Evolutionary conservation across 2,329 filamentous ascomycete genomes (phyloP), one percentile per base, ranked within the genome.

Genomic region (Sporothrix variecibatus): DNA sequence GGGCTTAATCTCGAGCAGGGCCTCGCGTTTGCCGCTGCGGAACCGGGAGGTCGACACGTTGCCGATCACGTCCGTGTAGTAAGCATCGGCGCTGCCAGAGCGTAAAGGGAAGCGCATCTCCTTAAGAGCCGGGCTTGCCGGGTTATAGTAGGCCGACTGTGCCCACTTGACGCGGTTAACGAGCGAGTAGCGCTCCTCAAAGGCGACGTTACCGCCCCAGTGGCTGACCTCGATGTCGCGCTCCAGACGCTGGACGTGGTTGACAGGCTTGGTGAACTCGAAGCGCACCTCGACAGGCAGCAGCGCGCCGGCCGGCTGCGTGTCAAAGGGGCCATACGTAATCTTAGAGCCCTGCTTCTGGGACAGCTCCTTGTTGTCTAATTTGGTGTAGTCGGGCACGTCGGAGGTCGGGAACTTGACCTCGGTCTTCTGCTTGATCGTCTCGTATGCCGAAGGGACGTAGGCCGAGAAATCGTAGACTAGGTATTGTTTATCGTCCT

Each of bases 201-300:
- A 94, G 1, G 96, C 96, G 72, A 98, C 84, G 81, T 99, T 99
- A 76, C 96, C 96, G 78, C 96, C 96, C 96, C 96, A 99, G 83
- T 98, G 96, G 81, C 94, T 97, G 79, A 99, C 92, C 82, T 99
- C 96, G 76, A 99, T 86, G 80, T 98, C 95, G 75, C 96, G 92
- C 84, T 98, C 94, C 75, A 99, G 86, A 20, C 89, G 86, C 46
- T 90, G 90, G 70, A 94, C 89, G 80, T 96, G 93, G 60, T 91
- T 92, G 74, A 99, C 86, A 15, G 96, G 95, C 84, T 95, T 97
- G 77, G 93, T 98, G 85, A 96, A 98, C 83, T 99, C 95, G 83
- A 97, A 98, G 76, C 96, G 93, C 72, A 98, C 91, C 77, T 87
- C 90, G 75, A 94, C 90, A 23, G 91, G 90, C 79, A 93, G 89